Evolutionary conservation across 202 grass and related monocot genomes (phyloP).

Genomic region (Digitaria exilis): DNA sequence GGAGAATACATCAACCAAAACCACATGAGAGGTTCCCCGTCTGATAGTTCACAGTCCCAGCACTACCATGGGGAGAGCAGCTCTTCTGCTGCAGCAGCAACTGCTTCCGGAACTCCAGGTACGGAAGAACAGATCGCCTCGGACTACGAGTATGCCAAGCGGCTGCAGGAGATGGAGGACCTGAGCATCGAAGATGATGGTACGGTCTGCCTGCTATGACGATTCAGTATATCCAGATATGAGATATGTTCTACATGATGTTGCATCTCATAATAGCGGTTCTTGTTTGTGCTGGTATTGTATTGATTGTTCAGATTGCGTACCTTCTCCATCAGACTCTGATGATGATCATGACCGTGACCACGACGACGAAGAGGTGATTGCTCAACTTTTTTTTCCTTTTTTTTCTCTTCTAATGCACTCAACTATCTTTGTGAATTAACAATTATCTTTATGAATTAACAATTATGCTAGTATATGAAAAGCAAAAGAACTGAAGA

Average conservation of each 20-base stretch:
- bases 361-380: slow-evolving; percentile 55
- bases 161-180: slow-evolving; percentile 64
- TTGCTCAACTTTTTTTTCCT: background rate
- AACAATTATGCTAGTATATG: slow-evolving; percentile 1
- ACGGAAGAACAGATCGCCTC: slow-evolving; percentile 46
- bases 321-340: slow-evolving; percentile 62
- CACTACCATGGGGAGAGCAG: slow-evolving; percentile 48
- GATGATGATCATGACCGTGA: slow-evolving; percentile 36
- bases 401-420: background rate
- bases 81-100: background rate
- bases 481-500: slow-evolving; percentile 30
- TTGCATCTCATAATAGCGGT: slow-evolving; percentile 11
- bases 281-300: too few species aligned
- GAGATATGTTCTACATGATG: background rate
- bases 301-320: slow-evolving; percentile 67
- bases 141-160: slow-evolving; percentile 63
- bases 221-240: background rate
- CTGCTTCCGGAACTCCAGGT: slow-evolving; percentile 30
- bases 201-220: slow-evolving; percentile 14
- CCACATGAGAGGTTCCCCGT: slow-evolving; percentile 31
- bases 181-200: slow-evolving; percentile 37
- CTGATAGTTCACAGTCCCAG: slow-evolving; percentile 16
- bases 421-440: too few species aligned
- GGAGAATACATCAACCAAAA: slow-evolving; percentile 20
- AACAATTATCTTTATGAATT: background rate